Conservation (phyloP, 2,329 filamentous ascomycete genomes). For the Berkeleyomyces rouxiae region DNA sequence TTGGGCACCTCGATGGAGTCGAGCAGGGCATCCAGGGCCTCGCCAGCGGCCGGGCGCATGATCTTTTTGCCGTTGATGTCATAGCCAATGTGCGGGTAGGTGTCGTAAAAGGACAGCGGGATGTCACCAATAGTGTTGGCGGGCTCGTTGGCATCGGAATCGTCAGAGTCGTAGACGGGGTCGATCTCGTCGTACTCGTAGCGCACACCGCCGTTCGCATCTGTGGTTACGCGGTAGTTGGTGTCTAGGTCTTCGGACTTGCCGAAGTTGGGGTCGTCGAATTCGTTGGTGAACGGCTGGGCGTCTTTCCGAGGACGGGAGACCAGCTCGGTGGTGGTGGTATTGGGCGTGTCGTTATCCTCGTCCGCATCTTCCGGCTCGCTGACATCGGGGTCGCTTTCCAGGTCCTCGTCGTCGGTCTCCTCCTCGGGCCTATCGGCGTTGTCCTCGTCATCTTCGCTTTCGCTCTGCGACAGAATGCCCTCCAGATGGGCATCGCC, state of each 20-base stretch:
- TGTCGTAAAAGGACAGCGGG: conserved; percentile 85
- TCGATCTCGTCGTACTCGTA: conserved; percentile 92
- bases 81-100: conserved; percentile 95
- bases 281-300: conserved; percentile 19
- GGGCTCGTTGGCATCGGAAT: conserved; percentile 63
- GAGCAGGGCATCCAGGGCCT: conserved; percentile 80
- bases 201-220: conserved; percentile 78
- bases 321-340: conserved; percentile 21
- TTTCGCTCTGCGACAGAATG: conserved; percentile 39
- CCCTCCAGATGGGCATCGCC: conserved; percentile 37
- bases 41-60: conserved; percentile 83
- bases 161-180: conserved; percentile 89
- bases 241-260: conserved; percentile 18
- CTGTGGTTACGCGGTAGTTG: conserved; percentile 43
- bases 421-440: conserved; percentile 25
- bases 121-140: conserved; percentile 93
- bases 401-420: conserved; percentile 26
- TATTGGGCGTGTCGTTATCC: conserved; percentile 26
- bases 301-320: conserved; percentile 17
- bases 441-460: conserved; percentile 32
- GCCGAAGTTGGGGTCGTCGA: conserved; percentile 19
- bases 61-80: conserved; percentile 98
- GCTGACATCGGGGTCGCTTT: conserved; percentile 24
- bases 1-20: conserved; percentile 95
- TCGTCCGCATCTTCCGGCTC: conserved; percentile 24